Evolutionary conservation across 2,329 filamentous ascomycete species (phyloP).

Genomic region (Ceratocystis diversiconidia): DNA sequence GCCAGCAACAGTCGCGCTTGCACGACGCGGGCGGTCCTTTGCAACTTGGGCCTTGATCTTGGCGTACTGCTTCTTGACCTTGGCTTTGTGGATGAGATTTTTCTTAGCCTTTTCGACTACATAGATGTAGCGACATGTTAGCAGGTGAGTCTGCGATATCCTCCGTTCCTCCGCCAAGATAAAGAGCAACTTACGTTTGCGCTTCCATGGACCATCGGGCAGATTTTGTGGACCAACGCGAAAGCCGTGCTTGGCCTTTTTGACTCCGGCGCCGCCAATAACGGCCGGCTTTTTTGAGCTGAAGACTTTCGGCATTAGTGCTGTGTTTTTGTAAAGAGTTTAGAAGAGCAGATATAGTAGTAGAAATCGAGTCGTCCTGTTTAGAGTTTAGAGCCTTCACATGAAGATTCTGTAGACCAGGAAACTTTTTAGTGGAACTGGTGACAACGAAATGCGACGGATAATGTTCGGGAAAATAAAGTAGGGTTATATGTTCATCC

Average conservation of each 20-base stretch:
- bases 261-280: slow-evolving; percentile 7
- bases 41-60: slow-evolving; percentile 52
- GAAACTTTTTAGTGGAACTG: slow-evolving; percentile 13
- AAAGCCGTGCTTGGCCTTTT: slow-evolving; percentile 15
- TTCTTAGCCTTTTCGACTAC: slow-evolving; percentile 79
- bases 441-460: neutral
- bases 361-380: too few species aligned
- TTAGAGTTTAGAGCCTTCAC: too few species aligned
- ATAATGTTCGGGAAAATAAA: neutral
- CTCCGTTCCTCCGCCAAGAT: neutral
- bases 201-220: slow-evolving; percentile 74
- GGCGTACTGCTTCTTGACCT: slow-evolving; percentile 81
- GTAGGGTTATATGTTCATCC: neutral
- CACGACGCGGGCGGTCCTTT: slow-evolving; percentile 10
- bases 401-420: neutral
- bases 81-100: slow-evolving; percentile 78
- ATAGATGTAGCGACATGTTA: neutral
- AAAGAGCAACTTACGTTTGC: slow-evolving; percentile 43
- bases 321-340: neutral
- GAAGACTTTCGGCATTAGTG: neutral
- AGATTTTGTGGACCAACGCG: slow-evolving; percentile 77
- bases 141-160: neutral
- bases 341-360: too few species aligned
- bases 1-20: neutral
- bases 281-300: slow-evolving; percentile 2